Evolutionary conservation across 1,284 basidiomycete species (phyloP), one percentile per base, ranked within the genome.

Genomic region (Trametes sp.): DNA sequence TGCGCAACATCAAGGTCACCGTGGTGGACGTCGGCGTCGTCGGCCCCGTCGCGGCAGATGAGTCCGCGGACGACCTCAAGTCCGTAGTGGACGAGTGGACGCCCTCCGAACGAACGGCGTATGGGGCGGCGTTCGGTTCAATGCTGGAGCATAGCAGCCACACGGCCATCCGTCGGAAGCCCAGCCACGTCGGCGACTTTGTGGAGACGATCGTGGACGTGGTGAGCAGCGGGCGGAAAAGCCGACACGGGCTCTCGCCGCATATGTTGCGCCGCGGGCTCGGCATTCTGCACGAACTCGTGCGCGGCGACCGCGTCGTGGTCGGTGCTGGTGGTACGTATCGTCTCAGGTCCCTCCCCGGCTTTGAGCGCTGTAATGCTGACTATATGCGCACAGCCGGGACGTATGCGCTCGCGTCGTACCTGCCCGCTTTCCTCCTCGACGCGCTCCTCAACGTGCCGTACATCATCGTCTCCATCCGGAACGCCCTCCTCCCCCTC

Each of bases 301-400:
- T 88, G 31, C 81, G 82, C 33, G 89, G 91, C 1, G 83, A 89
- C 54, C 76, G 88, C 45, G 83, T 91, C 69, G 82, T 85, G 19
- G 77, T 93, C 55, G 92, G 91, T 63, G 88, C 91, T 57, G 91
- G 91, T 74, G 90, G 90, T 92, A 69, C 70, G 83, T 75, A 19
- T 11, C 45, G 28, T 24, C 6, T 14, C 28, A 10, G 19, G 26
- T 23, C 13, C 14, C 1, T 23, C 49, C 29, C 10, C 2, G 9
- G 5, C 19, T 1, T 23, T 21, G 50, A 16, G 24, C 33, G 8
- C n/a, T n/a, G n/a, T n/a, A n/a, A n/a, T n/a, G n/a, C 33, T 66
- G 16, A 63, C 45, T 51, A 9, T 46, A 45, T 53, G 26, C 10
- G 51, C 70, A 21, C 63, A 91, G 90, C 89, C 10, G 76, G 79